These are phyloP conservation scores for Geotrichum ghanense DNA, from an alignment of 805 yeast species.

Conservation along the genomic window DNA sequence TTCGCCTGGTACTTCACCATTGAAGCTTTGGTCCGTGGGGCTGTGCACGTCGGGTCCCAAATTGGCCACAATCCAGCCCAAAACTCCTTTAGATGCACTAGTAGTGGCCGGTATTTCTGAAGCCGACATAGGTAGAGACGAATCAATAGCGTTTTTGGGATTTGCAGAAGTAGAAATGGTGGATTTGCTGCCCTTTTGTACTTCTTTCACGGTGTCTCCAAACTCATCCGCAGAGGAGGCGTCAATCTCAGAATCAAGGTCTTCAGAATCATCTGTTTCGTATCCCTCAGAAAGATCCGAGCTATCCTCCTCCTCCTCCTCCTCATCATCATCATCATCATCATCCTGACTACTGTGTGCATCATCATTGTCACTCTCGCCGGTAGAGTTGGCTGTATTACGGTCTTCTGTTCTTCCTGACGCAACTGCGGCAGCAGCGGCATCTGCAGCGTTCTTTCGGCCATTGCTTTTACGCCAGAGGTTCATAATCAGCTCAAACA, in stretches of 20 bases:
- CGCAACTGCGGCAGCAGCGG: slow-evolving; percentile 7
- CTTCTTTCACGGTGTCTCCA: slow-evolving; percentile 17
- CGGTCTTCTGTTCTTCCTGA: slow-evolving; percentile 17
- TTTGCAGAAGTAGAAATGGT: slow-evolving; percentile 4
- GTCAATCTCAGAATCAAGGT: background rate
- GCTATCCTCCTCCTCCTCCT: slow-evolving; percentile 10
- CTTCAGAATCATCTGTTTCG: background rate
- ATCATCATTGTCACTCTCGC: slow-evolving; percentile 10
- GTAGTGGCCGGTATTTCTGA: background rate
- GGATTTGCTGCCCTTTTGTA: slow-evolving; percentile 3
- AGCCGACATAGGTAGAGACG: too few relatives aligned
- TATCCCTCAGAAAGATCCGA: background rate
- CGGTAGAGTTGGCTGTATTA: slow-evolving; percentile 31
- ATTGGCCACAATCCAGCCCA: slow-evolving; percentile 25
- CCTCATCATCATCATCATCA: slow-evolving; percentile 10
- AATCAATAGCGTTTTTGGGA: too few relatives aligned
- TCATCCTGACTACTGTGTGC: background rate
- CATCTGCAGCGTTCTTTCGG: slow-evolving; percentile 1
- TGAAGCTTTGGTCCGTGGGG: slow-evolving; percentile 40
- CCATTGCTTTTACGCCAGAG: slow-evolving; percentile 42
- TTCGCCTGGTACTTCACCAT: slow-evolving; percentile 38
- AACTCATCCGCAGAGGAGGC: slow-evolving; percentile 24
- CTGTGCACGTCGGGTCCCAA: slow-evolving; percentile 57
- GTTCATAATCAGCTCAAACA: slow-evolving; percentile 56
- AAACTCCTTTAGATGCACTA: background rate